Evolutionary conservation across 164 flowering plant genomes (phyloP).

Genomic region (Stephania cephalantha): DNA sequence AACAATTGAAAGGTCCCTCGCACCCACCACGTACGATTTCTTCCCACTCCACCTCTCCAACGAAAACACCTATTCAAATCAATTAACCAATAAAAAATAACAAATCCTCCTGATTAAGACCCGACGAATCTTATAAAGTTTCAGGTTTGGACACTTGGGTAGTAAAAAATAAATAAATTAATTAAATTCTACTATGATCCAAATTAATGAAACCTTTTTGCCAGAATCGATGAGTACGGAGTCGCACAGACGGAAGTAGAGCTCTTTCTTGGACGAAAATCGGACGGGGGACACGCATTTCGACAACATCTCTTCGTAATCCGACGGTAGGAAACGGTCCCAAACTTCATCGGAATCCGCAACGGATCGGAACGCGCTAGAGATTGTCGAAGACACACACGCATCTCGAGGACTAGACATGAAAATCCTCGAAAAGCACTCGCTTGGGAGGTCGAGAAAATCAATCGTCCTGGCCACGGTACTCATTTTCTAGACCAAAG

Average conservation of each 20-base stretch:
- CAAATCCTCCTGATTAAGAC: not conserved
- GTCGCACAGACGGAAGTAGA: constrained; percentile 31
- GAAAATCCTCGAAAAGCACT: not conserved
- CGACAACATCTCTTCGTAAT: constrained; percentile 31
- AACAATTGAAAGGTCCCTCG: constrained; percentile 40
- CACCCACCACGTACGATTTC: constrained; percentile 34
- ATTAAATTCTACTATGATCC: too few species aligned
- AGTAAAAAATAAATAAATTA: too few species aligned
- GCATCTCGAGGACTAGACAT: constrained; percentile 30
- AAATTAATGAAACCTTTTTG: constrained; percentile 32
- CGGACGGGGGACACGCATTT: constrained; percentile 21
- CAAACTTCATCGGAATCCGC: constrained; percentile 43
- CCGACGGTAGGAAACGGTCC: constrained; percentile 48
- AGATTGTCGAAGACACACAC: constrained; percentile 23
- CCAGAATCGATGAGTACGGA: constrained; percentile 41
- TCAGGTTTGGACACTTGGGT: too few species aligned
- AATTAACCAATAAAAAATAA: not conserved
- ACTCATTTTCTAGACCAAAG: not conserved
- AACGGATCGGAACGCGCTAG: constrained; percentile 16
- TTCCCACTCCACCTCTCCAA: constrained; percentile 32
- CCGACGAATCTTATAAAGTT: too few species aligned
- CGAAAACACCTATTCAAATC: constrained; percentile 25
- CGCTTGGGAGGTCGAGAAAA: not conserved
- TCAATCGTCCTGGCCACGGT: not conserved
- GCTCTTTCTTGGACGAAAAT: constrained; percentile 41